Evolutionary conservation across 371 early-diverging fungal species (phyloP).

Genomic region (Dichotomocladium elegans): DNA sequence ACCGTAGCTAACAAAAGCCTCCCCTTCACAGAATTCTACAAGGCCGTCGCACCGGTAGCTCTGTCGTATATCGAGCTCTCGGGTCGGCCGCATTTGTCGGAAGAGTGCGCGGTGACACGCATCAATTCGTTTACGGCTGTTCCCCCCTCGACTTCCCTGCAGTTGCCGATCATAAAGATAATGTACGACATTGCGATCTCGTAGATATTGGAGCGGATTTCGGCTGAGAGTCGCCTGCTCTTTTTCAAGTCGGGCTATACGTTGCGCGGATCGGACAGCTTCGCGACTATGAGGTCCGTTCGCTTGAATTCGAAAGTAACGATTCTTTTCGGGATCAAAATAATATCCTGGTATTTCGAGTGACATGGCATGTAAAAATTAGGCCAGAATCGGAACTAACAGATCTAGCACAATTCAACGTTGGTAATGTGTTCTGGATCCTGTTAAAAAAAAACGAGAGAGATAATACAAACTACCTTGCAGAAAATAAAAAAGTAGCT

Average conservation of each 20-base stretch:
- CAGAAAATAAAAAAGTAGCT: background rate
- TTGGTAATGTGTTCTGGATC: background rate
- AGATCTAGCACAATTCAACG: background rate
- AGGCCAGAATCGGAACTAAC: background rate
- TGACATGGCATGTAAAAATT: background rate
- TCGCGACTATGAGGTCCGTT: slow-evolving; percentile 21
- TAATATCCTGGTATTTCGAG: slow-evolving; percentile 54
- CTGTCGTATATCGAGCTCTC: background rate
- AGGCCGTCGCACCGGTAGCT: background rate
- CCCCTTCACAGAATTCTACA: slow-evolving; percentile 5
- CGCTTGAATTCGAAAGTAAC: slow-evolving; percentile 47
- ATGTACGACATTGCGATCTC: background rate
- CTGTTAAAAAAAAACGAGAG: background rate
- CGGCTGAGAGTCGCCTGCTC: background rate
- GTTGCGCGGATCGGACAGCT: slow-evolving; percentile 2
- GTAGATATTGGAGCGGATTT: background rate
- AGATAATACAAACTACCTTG: background rate
- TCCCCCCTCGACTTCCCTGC: no score
- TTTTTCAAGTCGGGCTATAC: background rate
- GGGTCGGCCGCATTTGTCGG: background rate
- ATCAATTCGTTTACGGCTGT: background rate
- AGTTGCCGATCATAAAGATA: background rate
- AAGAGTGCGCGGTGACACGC: background rate
- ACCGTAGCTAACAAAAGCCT: slow-evolving; percentile 5
- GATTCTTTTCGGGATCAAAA: slow-evolving; percentile 46